Evolutionary conservation across 2,329 filamentous ascomycete genomes (phyloP).

Genomic region (Aspergillus niger): DNA sequence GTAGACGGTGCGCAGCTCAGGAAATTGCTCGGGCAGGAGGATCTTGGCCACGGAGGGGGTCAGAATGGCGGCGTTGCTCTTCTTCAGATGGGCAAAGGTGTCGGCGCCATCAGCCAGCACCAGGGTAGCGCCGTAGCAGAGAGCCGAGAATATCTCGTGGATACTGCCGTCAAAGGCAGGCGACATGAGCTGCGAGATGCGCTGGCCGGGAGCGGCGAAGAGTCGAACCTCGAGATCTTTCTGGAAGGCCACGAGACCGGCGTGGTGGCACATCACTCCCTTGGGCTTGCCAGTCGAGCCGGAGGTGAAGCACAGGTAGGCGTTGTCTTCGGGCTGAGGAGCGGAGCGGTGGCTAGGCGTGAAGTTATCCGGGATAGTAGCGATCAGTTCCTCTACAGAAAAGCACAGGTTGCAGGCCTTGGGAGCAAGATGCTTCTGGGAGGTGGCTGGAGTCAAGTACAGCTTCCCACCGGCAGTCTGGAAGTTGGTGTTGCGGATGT

Average conservation of each 20-base stretch:
- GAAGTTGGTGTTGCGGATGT: neutral
- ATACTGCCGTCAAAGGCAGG: constrained; percentile 50
- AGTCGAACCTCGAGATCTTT: constrained; percentile 36
- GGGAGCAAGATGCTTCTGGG: too few species aligned
- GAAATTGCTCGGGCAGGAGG: constrained; percentile 37
- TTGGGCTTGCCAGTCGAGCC: constrained; percentile 31
- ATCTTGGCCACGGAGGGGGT: constrained; percentile 43
- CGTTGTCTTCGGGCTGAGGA: constrained; percentile 12
- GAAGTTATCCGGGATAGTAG: too few species aligned
- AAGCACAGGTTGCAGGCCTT: too few species aligned
- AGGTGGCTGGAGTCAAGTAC: neutral
- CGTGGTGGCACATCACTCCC: constrained; percentile 33
- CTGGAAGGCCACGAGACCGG: constrained; percentile 41
- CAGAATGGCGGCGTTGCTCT: constrained; percentile 36
- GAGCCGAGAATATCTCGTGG: constrained; percentile 45
- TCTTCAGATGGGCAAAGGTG: constrained; percentile 34
- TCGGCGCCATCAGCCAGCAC: constrained; percentile 30
- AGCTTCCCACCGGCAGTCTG: too few species aligned
- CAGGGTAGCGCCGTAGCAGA: constrained; percentile 45
- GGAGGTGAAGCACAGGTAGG: constrained; percentile 50
- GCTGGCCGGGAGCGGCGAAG: constrained; percentile 32
- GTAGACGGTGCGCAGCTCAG: constrained; percentile 35
- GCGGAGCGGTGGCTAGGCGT: too few species aligned
- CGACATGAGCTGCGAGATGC: constrained; percentile 47
- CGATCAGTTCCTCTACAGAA: too few species aligned